These are phyloP conservation scores for Backusella luteola DNA, from an alignment of 192 early-diverging fungal genomes.

Conservation along the genomic window DNA sequence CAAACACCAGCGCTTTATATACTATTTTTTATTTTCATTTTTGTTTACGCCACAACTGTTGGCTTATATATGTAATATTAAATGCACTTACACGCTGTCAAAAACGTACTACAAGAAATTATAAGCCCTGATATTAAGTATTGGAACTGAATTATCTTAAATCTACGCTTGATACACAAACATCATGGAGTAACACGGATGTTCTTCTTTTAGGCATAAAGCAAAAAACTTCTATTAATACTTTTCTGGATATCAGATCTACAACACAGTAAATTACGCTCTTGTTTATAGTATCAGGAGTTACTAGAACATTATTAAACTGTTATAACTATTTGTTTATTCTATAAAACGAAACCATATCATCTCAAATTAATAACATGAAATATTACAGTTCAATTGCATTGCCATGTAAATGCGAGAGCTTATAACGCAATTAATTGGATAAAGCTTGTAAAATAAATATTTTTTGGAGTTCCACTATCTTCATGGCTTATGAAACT, in stretches of 20 bases:
- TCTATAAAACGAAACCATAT: not conserved
- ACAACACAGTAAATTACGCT: not conserved
- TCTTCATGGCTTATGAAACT: no score
- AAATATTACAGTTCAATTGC: no score
- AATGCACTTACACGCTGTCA: not conserved
- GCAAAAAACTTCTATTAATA: not conserved
- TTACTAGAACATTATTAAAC: not conserved
- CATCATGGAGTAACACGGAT: not conserved
- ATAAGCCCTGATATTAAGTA: not conserved
- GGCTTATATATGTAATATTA: not conserved
- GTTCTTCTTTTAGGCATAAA: not conserved
- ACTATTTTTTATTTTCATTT: not conserved
- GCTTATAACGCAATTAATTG: no score
- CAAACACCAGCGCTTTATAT: not conserved
- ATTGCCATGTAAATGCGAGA: no score
- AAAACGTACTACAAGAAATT: not conserved
- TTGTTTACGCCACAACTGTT: not conserved
- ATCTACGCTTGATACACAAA: constrained; percentile 3
- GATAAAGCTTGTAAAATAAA: no score
- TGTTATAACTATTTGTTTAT: not conserved
- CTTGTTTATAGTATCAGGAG: not conserved
- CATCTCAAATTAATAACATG: no score
- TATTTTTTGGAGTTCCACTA: no score
- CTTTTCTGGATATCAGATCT: not conserved
- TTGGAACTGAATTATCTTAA: not conserved